Conservation (phyloP, 257 asterid species). For the Scutellaria minor region DNA sequence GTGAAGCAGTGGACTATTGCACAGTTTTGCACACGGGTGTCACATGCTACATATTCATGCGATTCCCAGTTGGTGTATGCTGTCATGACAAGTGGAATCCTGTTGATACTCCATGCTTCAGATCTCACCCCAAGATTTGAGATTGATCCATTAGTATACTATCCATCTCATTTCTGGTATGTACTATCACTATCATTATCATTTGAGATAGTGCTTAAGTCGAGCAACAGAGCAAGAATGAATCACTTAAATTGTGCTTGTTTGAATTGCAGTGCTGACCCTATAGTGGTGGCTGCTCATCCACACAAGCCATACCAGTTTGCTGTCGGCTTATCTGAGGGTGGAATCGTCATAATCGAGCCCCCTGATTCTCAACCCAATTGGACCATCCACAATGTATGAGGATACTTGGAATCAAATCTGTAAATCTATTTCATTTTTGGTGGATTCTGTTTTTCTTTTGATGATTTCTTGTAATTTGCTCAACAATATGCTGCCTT, state of each 20-base stretch:
- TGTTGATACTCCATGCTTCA: slow-evolving; percentile 57
- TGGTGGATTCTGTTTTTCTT: no score
- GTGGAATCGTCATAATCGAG: slow-evolving; percentile 63
- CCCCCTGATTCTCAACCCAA: slow-evolving; percentile 49
- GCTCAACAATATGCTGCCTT: no score
- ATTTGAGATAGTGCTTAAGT: no score
- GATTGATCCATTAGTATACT: slow-evolving; percentile 71
- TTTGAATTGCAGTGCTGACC: slow-evolving; percentile 43
- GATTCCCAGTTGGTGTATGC: slow-evolving; percentile 61
- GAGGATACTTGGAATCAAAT: no score
- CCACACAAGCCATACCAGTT: slow-evolving; percentile 67
- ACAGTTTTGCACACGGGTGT: slow-evolving; percentile 63
- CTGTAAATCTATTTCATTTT: no score
- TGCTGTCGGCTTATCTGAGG: slow-evolving; percentile 68
- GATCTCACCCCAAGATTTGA: slow-evolving; percentile 68
- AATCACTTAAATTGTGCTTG: no score
- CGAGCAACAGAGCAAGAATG: no score
- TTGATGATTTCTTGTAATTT: no score
- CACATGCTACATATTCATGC: slow-evolving; percentile 66
- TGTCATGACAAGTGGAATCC: slow-evolving; percentile 63
- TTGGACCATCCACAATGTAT: slow-evolving; percentile 43
- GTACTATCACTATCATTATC: neutral
- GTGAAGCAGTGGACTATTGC: slow-evolving; percentile 81
- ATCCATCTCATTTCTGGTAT: slow-evolving; percentile 53
- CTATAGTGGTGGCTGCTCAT: slow-evolving; percentile 70